Percentiles rank a stretch among this genome's conserved stretches.
phyloP scores from a whole-genome alignment of 371 early-diverging fungal genomes.

The Syncephalis plumigaleata region DNA sequence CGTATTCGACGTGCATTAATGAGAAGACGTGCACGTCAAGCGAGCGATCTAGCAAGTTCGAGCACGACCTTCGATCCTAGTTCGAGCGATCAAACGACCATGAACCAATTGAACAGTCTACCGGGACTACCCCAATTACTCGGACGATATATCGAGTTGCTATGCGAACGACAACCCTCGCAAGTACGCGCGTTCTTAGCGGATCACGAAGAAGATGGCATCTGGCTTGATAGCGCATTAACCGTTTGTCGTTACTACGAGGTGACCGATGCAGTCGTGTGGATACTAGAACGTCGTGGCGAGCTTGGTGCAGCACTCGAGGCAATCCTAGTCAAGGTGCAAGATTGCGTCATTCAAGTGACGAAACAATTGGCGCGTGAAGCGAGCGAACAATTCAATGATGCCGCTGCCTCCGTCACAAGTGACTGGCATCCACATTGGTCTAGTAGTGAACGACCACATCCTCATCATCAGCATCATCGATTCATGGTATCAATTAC shows the following conservation, averaged over 20 bases:
- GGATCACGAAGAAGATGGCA: slow-evolving; percentile 31
- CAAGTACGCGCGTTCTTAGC: slow-evolving; percentile 42
- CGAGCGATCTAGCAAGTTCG: too few species aligned
- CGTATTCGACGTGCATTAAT: too few species aligned
- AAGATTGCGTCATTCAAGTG: slow-evolving; percentile 11
- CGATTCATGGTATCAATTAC: too few species aligned
- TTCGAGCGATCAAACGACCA: too few species aligned
- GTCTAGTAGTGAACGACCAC: too few species aligned
- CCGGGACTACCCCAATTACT: slow-evolving; percentile 19
- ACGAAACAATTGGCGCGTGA: slow-evolving; percentile 4
- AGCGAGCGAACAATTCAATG: too few species aligned
- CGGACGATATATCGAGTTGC: slow-evolving; percentile 45
- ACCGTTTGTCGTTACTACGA: slow-evolving; percentile 31
- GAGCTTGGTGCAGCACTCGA: slow-evolving; percentile 44
- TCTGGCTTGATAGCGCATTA: slow-evolving; percentile 32
- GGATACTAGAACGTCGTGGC: slow-evolving; percentile 59
- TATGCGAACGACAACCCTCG: slow-evolving; percentile 47
- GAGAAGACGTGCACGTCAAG: too few species aligned
- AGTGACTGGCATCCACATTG: too few species aligned
- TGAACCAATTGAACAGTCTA: too few species aligned
- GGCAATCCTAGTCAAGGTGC: slow-evolving; percentile 39
- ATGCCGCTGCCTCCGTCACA: too few species aligned
- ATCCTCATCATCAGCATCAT: too few species aligned
- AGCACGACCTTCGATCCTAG: too few species aligned
- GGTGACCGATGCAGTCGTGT: slow-evolving; percentile 52